These are phyloP conservation scores for Polyplosphaeria fusca DNA, from an alignment of 495 filamentous ascomycete species.

Conservation along the genomic window DNA sequence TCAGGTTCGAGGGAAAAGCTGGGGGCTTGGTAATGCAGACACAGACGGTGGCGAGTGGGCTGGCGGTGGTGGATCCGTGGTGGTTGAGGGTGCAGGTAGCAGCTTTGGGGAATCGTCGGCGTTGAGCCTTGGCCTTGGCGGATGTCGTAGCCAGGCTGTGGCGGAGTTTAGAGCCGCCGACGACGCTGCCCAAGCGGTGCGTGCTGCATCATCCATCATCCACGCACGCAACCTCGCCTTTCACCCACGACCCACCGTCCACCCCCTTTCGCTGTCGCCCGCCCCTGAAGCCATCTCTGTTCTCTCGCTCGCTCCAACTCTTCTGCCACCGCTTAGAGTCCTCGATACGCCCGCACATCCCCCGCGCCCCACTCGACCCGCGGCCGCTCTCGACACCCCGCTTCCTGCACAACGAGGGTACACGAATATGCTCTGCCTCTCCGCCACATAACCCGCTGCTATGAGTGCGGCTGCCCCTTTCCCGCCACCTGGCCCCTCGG, in stretches of 20 bases:
- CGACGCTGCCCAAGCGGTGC: too few relatives aligned
- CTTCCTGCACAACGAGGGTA: too few relatives aligned
- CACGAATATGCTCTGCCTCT: neutral
- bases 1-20: neutral
- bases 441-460: slow-evolving; percentile 10
- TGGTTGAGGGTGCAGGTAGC: slow-evolving; percentile 1
- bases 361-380: neutral
- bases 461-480: slow-evolving; percentile 30
- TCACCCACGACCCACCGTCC: neutral
- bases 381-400: neutral
- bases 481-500: slow-evolving; percentile 20
- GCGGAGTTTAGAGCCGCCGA: too few relatives aligned
- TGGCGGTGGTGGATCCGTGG: neutral
- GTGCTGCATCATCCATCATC: too few relatives aligned
- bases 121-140: neutral
- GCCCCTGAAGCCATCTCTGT: neutral
- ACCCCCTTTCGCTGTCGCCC: neutral
- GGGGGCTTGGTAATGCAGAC: neutral
- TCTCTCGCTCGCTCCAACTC: neutral
- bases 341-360: neutral
- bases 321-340: neutral
- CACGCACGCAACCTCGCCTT: too few relatives aligned
- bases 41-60: neutral
- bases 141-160: too few relatives aligned
- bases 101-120: slow-evolving; percentile 2